A percentile compares a stretch with the other conserved stretches of the same genome.
phyloP scores from a whole-genome alignment of 306 rosid genomes.

The Cicer pinnatifidum region DNA sequence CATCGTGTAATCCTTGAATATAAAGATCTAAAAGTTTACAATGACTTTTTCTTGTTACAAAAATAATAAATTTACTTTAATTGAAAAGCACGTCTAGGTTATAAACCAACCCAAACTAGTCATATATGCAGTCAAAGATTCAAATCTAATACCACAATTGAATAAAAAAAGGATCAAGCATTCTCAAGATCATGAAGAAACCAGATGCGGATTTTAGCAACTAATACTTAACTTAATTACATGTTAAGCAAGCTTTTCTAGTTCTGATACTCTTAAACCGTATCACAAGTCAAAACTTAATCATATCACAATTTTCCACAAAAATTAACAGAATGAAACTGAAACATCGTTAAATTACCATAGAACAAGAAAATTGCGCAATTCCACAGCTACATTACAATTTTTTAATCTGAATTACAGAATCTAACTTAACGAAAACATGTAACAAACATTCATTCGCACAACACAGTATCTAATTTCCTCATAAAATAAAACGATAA shows the following conservation, averaged over 20 bases:
- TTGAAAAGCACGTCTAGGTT: no score
- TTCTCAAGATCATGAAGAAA: slow-evolving; percentile 4
- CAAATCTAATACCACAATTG: slow-evolving; percentile 3
- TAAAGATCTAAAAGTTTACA: not conserved
- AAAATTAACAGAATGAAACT: not conserved
- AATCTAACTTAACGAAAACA: slow-evolving; percentile 32
- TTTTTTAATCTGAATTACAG: slow-evolving; percentile 26
- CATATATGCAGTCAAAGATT: not conserved
- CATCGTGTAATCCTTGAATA: no score
- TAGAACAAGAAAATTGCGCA: not conserved
- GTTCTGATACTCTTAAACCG: slow-evolving; percentile 17
- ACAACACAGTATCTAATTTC: not conserved
- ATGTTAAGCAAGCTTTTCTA: slow-evolving; percentile 4
- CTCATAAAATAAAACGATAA: not conserved
- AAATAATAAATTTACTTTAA: not conserved
- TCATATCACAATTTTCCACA: slow-evolving; percentile 10
- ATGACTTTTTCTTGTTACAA: not conserved
- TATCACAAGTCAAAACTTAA: slow-evolving; percentile 22
- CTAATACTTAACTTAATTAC: slow-evolving; percentile 13
- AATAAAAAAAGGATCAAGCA: not conserved
- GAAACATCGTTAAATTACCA: not conserved
- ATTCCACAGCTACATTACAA: slow-evolving; percentile 33
- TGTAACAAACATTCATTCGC: not conserved
- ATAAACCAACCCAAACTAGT: not conserved
- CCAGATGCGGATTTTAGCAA: not conserved